Conservation (phyloP, 768 basidiomycete species). For the Omphalotus guepiniiformis region DNA sequence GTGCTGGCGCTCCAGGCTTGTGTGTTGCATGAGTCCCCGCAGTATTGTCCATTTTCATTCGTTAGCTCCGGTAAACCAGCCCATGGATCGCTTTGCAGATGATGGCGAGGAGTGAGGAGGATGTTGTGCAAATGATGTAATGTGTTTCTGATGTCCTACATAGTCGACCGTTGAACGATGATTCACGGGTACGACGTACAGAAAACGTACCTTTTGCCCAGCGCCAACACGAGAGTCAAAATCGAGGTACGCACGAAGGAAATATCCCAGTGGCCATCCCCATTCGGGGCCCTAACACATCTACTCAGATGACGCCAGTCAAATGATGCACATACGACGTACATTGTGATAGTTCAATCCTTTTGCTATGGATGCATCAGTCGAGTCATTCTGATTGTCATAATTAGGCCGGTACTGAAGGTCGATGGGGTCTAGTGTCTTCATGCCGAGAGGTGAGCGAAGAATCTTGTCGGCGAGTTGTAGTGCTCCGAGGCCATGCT, state of each 20-base stretch:
- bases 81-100: constrained; percentile 85
- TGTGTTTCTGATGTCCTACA: constrained; percentile 63
- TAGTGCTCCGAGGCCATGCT: constrained; percentile 76
- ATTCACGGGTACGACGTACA: not conserved
- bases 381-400: constrained; percentile 90
- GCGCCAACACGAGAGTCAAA: constrained; percentile 73
- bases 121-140: constrained; percentile 76
- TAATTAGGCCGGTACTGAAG: constrained; percentile 87
- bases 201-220: constrained; percentile 57
- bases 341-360: constrained; percentile 95
- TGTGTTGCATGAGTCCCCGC: constrained; percentile 85
- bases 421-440: constrained; percentile 86
- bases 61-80: constrained; percentile 92
- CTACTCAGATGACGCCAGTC: constrained; percentile 15
- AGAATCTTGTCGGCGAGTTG: constrained; percentile 76
- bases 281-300: constrained; percentile 76
- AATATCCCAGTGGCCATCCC: constrained; percentile 96
- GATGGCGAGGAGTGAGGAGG: constrained; percentile 63
- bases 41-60: constrained; percentile 78
- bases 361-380: constrained; percentile 82
- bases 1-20: constrained; percentile 98
- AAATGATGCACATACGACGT: constrained; percentile 17
- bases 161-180: constrained; percentile 9
- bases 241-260: constrained; percentile 86
- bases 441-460: constrained; percentile 92